Evolutionary conservation across 1,284 basidiomycete species (phyloP).

Genomic region (Vanrija pseudolonga): DNA sequence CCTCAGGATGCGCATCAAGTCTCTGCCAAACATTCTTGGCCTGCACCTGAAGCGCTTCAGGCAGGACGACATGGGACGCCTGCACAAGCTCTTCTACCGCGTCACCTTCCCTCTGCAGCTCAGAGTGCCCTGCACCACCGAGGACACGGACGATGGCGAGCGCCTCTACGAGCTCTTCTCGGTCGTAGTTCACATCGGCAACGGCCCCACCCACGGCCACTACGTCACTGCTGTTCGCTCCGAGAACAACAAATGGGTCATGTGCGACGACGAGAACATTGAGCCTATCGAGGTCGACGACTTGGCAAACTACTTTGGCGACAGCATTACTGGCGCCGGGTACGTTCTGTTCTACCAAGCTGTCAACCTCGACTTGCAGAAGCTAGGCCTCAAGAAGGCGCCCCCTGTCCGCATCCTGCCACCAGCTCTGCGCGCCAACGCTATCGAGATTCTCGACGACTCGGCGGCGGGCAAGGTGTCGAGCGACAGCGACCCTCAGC

Average conservation of each 20-base stretch:
- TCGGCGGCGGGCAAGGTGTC: not conserved
- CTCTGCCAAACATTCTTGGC: slow-evolving; percentile 86
- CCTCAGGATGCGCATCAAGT: slow-evolving; percentile 93
- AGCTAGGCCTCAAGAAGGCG: slow-evolving; percentile 56
- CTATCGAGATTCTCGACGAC: not conserved
- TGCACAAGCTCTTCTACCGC: slow-evolving; percentile 92
- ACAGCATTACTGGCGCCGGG: slow-evolving; percentile 78
- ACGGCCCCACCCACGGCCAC: slow-evolving; percentile 93
- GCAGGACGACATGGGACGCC: slow-evolving; percentile 80
- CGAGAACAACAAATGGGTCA: slow-evolving; percentile 64
- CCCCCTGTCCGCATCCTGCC: slow-evolving; percentile 8
- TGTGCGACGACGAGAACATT: slow-evolving; percentile 94
- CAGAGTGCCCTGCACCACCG: slow-evolving; percentile 92
- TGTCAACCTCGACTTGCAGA: slow-evolving; percentile 69
- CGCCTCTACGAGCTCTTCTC: slow-evolving; percentile 90
- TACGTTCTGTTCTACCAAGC: slow-evolving; percentile 99
- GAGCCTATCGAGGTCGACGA: slow-evolving; percentile 82
- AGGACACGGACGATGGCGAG: slow-evolving; percentile 80
- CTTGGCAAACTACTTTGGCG: slow-evolving; percentile 91
- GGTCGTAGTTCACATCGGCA: slow-evolving; percentile 96
- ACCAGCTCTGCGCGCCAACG: not conserved
- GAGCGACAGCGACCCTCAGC: not conserved
- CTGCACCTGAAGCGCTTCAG: slow-evolving; percentile 97
- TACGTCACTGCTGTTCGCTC: slow-evolving; percentile 94
- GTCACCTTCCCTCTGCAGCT: slow-evolving; percentile 94